Evolutionary conservation across 768 basidiomycete genomes (phyloP).

Genomic region (Psilocybe azurescens): DNA sequence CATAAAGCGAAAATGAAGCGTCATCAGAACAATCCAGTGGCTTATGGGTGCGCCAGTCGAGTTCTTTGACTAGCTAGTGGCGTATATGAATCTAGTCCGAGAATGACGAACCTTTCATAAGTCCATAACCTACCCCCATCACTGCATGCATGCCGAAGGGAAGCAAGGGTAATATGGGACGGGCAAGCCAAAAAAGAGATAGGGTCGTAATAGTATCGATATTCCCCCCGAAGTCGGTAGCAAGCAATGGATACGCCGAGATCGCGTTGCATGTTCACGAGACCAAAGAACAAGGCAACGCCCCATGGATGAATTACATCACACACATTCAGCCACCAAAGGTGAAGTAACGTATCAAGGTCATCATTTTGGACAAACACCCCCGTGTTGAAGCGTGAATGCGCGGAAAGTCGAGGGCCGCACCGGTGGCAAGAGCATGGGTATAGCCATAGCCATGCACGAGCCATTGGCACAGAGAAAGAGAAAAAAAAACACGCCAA

Average conservation of each 20-base stretch:
- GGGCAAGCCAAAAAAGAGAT: background rate
- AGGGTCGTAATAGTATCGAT: background rate
- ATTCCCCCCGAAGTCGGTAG: background rate
- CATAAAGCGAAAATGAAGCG: conserved; percentile 5
- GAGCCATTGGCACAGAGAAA: background rate
- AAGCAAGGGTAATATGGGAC: background rate
- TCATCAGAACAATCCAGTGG: conserved; percentile 15
- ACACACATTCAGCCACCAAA: background rate
- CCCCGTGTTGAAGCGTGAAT: conserved; percentile 4
- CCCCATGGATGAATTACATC: background rate
- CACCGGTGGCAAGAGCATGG: conserved; percentile 3
- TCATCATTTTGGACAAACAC: conserved; percentile 1
- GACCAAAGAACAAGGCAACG: background rate
- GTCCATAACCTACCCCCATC: conserved; percentile 57
- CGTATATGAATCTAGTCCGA: conserved; percentile 15
- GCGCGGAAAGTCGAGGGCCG: conserved; percentile 1
- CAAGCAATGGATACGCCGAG: conserved; percentile 1
- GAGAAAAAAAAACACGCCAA: background rate
- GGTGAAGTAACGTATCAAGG: background rate
- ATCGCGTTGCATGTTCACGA: background rate
- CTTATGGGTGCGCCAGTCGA: conserved; percentile 13
- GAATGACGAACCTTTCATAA: conserved; percentile 61
- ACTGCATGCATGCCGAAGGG: conserved; percentile 38
- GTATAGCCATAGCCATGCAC: background rate
- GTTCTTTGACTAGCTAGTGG: conserved; percentile 6